These are phyloP conservation scores for Xylaria sp. DNA, from an alignment of 2,329 filamentous ascomycete species.

Conservation along the genomic window DNA sequence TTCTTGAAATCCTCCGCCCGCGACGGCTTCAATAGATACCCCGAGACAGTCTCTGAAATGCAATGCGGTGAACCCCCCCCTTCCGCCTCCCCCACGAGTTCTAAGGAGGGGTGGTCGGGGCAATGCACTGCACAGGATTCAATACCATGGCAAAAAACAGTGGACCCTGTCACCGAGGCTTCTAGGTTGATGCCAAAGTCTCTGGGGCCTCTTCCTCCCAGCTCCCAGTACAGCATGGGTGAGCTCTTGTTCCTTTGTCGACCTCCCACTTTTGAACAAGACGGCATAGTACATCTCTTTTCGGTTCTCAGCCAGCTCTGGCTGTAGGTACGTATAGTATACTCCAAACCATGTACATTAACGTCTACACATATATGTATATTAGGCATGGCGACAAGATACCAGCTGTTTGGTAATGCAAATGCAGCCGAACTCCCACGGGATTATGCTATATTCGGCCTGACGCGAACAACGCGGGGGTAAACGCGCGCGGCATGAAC, in stretches of 20 bases:
- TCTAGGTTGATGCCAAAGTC: background rate
- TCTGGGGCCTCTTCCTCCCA: conserved; percentile 5
- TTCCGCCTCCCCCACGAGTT: background rate
- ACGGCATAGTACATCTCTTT: background rate
- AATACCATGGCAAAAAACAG: conserved; percentile 10
- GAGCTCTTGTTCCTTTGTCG: conserved; percentile 3
- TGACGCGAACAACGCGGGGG: conserved; percentile 14
- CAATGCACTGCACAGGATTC: background rate
- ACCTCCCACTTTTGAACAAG: conserved; percentile 21
- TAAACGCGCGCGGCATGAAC: conserved; percentile 21
- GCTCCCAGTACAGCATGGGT: background rate
- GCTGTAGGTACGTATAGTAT: background rate
- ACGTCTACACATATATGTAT: background rate
- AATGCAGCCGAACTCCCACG: conserved; percentile 21
- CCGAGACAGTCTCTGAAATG: background rate
- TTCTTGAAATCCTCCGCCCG: background rate
- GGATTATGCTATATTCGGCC: conserved; percentile 22
- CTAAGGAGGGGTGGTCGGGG: background rate
- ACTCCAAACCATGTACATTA: background rate
- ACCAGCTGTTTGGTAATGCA: conserved; percentile 22
- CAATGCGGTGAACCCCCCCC: background rate
- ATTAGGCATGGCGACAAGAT: conserved; percentile 8
- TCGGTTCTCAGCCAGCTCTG: background rate
- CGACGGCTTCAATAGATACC: background rate
- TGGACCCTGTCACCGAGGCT: background rate